Conservation (phyloP, 495 filamentous ascomycete genomes). For the Lentithecium fluviatile region DNA sequence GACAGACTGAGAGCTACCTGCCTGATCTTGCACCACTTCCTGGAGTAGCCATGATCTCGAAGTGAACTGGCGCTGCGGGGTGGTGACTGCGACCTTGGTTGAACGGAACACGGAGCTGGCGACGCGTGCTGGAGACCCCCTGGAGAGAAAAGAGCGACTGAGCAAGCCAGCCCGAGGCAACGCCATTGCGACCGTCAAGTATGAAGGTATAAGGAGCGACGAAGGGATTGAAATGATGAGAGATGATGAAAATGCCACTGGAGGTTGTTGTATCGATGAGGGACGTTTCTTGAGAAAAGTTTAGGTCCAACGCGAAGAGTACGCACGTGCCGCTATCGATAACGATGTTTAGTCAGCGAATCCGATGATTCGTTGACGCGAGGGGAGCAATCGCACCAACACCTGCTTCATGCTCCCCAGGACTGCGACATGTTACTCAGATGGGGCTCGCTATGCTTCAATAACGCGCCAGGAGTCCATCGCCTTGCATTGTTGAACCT, state of each 20-base stretch:
- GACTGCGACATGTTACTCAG: not conserved
- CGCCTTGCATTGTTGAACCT: too few species aligned
- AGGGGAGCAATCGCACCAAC: not conserved
- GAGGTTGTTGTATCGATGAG: not conserved
- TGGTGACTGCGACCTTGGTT: not conserved
- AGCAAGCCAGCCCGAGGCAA: not conserved
- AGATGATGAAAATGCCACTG: not conserved
- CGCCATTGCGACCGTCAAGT: not conserved
- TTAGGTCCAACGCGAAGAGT: too few species aligned
- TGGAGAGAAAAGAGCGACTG: constrained; percentile 3
- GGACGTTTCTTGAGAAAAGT: not conserved
- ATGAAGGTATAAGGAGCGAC: too few species aligned
- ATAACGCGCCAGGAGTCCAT: not conserved
- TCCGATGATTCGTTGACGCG: not conserved
- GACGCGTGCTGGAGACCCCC: not conserved
- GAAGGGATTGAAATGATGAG: not conserved
- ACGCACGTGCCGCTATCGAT: not conserved
- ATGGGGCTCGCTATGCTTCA: not conserved
- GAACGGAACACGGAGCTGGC: not conserved
- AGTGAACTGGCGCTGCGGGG: not conserved
- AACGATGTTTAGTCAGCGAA: not conserved
- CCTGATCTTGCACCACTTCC: not conserved
- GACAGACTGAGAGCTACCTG: not conserved
- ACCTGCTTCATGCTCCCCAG: not conserved
- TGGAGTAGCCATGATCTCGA: not conserved